Evolutionary conservation across 306 rosid species (phyloP), one percentile per base, ranked within the genome.

Genomic region (Inga oerstediana): DNA sequence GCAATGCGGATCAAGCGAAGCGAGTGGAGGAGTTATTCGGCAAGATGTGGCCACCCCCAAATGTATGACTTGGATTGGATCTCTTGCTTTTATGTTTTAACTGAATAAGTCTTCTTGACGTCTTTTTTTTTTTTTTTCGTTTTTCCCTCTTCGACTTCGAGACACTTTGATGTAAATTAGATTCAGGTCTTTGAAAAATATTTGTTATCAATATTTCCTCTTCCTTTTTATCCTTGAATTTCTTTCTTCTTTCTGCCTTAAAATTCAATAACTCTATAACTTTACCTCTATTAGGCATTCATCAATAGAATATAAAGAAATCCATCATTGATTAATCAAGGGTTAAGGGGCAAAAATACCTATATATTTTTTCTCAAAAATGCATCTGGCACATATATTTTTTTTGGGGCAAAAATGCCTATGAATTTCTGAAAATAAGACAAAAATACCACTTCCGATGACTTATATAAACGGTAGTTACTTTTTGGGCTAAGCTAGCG

Each of bases 1-100:
- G 99, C 43, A 84, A 96, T 75, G 92, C 87, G 43, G 91, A 88
- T 76, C 98, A 96, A 86, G 96, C 98, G 46, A 90, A 87, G 81
- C 93, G 99, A 70, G 94, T 91, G 41, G 97, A 96, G 86, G 93
- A 96, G 70, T 83, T 92, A 3, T 91, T 96, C 65, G 91, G 87
- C 72, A 93, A 93, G 90, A 89, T 96, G 37, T 96, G 99, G 99
- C 99, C 98, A 19, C 99, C 99, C 22, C 99, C 99, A 76, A 96
- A 93, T 86, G 98, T 96, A 74, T 96, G 88, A 94, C 73, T 78
- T 61, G 44, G 46, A n/a, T n/a, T n/a, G n/a, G n/a, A 68, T 19
- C 72, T 67, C 46, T 83, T 71, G 5, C 81, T 77, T 30, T 66
- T 80, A 16, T 67, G 37, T 24, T 76, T 71, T 74, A 56, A 22